phyloP scores from a whole-genome alignment of 345 rosid genomes.

The Pugionium dolabratum region DNA sequence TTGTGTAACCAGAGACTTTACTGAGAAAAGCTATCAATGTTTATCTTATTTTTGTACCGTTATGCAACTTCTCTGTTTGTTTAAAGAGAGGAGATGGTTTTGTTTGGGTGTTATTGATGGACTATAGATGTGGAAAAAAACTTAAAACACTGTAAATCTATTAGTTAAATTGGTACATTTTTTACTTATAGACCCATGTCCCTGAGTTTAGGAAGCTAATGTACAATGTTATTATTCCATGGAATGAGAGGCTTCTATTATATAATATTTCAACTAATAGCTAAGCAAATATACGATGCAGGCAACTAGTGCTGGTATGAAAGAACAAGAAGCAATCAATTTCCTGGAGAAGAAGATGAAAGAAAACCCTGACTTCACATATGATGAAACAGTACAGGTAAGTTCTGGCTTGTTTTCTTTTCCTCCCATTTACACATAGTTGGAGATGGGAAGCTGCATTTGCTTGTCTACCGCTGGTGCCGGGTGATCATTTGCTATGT shows the following conservation, averaged over 20 bases:
- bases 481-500: not conserved
- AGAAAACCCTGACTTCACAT: constrained; percentile 81
- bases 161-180: not conserved
- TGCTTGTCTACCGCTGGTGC: too few species aligned
- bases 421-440: too few species aligned
- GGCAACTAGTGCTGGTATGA: constrained; percentile 98
- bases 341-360: constrained; percentile 99
- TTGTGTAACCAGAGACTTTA: not conserved
- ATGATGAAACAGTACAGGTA: constrained; percentile 97
- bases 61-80: constrained; percentile 11
- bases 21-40: constrained; percentile 3
- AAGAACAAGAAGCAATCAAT: constrained; percentile 98
- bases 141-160: not conserved
- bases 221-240: not conserved
- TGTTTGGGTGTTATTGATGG: not conserved
- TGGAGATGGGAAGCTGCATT: too few species aligned
- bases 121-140: not conserved
- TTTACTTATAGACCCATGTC: not conserved
- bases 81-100: not conserved
- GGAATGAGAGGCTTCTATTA: not conserved
- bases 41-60: not conserved
- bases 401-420: not conserved
- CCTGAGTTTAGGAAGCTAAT: not conserved
- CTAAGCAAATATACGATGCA: constrained; percentile 36
- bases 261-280: constrained; percentile 16